Evolutionary conservation across 2,329 filamentous ascomycete genomes (phyloP), one percentile per base, ranked within the genome.

Genomic region (Orbilia javanica): DNA sequence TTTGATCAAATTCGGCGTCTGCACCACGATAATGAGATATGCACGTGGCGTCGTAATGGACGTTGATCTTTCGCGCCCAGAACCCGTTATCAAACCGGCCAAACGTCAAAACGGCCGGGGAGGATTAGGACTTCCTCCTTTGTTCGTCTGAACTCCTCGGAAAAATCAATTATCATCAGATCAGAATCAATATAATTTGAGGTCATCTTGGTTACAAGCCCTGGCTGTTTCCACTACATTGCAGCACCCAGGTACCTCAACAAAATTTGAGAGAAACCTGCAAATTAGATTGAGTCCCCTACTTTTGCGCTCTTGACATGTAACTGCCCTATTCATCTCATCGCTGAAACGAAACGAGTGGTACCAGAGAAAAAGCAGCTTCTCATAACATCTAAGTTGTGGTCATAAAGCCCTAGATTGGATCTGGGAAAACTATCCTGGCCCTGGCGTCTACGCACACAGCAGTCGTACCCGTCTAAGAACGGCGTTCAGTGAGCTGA

Each of bases 331-430:
- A 67, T 74, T 74, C 70, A 74, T 67, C 42, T 46, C 52, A 50
- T 18, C 57, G 42, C 70, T 74, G 70, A 74, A 74, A 74, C 70
- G 52, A 74, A 74, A 67, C 70, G 70, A 67, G 63, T 63, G 42
- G 39, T 74, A 62, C 69, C 60, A 66, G 27, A 66, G 39, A 62
- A 66, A 53, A 31, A 31, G 46, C 42, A 66, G 42, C 42, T 66
- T 73, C 60, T 63, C 53, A 42, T 72, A 60, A n/a, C 42, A 57
- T 55, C 18, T 20, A 72, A 50, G 39, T 27, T 66, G 36, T 50
- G 34, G 46, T 11, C 25, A 15, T 64, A 46, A 57, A 72, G 25
- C 50, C 67, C 69, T 73, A 66, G 62, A 66, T 66, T 62, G 18
- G 62, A 66, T 66, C 69, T 34, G 60, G 62, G 62, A 73, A 66